A percentile compares a stretch with the other conserved stretches of the same genome.
Evolutionary conservation across 106 monocot species (phyloP).

Genomic region (Allium sativum): DNA sequence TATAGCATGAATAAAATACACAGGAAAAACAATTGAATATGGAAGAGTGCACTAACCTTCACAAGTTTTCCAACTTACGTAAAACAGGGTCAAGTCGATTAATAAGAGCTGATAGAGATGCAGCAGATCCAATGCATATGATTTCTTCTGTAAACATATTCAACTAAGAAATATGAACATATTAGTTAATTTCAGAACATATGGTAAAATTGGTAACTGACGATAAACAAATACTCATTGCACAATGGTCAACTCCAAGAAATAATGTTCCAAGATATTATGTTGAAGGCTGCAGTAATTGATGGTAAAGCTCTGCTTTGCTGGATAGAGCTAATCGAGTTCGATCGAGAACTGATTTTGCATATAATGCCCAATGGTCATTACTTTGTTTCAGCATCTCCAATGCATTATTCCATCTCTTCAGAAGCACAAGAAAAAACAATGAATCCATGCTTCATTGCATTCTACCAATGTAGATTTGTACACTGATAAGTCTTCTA

Average conservation of each 20-base stretch:
- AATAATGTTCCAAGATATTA: constrained; percentile 84
- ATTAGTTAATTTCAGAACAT: no score
- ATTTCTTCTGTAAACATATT: constrained; percentile 95
- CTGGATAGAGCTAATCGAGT: constrained; percentile 73
- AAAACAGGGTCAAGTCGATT: constrained; percentile 91
- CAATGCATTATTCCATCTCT: constrained; percentile 89
- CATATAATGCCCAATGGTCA: constrained; percentile 84
- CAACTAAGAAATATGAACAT: no score
- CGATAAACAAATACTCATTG: constrained; percentile 35
- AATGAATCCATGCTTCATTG: background rate
- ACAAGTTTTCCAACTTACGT: constrained; percentile 71
- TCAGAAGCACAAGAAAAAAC: background rate
- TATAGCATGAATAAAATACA: no score
- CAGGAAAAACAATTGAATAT: no score
- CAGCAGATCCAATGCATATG: constrained; percentile 94
- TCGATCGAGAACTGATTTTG: constrained; percentile 90
- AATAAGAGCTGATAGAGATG: constrained; percentile 75
- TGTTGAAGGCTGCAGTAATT: constrained; percentile 87
- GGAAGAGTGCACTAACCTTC: constrained; percentile 48
- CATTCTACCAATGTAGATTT: no score
- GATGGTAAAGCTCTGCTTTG: constrained; percentile 77
- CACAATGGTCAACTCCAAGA: constrained; percentile 78
- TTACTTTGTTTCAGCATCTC: constrained; percentile 60
- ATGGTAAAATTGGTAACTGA: background rate
- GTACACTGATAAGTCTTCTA: no score